Evolutionary conservation across 352 stramenopile genomes (phyloP), one percentile per base, ranked within the genome.

Genomic region (Globisporangium takayamanum): DNA sequence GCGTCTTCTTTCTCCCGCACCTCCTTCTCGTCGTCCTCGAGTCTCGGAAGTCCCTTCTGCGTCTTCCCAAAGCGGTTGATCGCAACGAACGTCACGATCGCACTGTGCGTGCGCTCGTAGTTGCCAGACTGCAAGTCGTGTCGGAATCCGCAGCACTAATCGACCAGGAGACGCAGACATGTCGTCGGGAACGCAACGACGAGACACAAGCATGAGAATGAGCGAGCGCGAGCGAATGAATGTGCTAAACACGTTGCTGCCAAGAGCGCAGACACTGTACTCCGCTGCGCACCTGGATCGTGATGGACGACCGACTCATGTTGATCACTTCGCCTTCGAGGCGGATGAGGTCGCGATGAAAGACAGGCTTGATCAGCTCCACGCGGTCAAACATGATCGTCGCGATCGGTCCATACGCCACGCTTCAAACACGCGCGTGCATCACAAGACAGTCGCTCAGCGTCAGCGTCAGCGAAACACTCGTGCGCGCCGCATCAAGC

Each of bases 371-470:
- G n/a, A 80, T 62, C n/a, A 80, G 59, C 45, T 80, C 72, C 20
- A 84, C 72, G 14, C 73, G 74, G 54, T 84, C 74, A 57, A 84
- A 79, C 8, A 65, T 76, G 60, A 84, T 81, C 22, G 74, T 84
- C 7, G 74, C 74, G 20, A 57, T 73, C 7, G 70, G 64, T 16
- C 74, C 74, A 8, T 68, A 56, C 11, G 73, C 68, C 36, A 73
- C 65, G 14, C 66, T 71, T 20, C 15, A 46, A 14, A 37, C 10
- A 37, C 33, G 33, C 33, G 10, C 33, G 20, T 36, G 53, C 30
- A 46, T 37, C 5, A 37, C 33, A 37, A 37, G 6, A 37, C 33
- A 37, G 33, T 37, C 33, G 8, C 33, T 36, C 30, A 6, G 30
- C 6, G 30, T 37, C 33, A 37, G 33, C 6, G 33, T 37, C 33